Conservation (phyloP, 768 basidiomycete genomes). For the Pluteus cervinus region DNA sequence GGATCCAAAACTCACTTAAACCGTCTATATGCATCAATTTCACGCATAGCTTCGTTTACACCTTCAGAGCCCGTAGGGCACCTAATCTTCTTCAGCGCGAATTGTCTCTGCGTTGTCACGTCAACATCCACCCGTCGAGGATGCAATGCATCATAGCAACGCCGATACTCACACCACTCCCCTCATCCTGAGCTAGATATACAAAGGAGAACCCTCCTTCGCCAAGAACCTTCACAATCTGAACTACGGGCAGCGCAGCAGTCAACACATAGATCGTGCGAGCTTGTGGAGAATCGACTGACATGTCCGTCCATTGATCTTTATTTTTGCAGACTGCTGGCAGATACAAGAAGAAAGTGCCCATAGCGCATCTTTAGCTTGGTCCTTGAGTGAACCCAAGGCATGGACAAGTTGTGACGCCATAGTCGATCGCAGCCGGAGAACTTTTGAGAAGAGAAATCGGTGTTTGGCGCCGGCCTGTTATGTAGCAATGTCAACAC, state of each 20-base stretch:
- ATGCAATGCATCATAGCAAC: too few relatives aligned
- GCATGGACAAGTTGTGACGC: constrained; percentile 36
- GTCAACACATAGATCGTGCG: constrained; percentile 6
- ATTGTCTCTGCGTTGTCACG: constrained; percentile 56
- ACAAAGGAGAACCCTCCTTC: constrained; percentile 96
- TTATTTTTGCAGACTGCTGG: constrained; percentile 78
- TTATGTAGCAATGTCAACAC: too few relatives aligned
- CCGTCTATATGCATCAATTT: constrained; percentile 89
- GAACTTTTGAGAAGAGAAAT: too few relatives aligned
- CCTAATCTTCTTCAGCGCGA: constrained; percentile 95
- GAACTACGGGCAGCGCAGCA: constrained; percentile 48
- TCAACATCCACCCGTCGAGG: too few relatives aligned
- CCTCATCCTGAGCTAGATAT: constrained; percentile 81
- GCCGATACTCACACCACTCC: constrained; percentile 59
- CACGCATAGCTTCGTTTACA: constrained; percentile 84
- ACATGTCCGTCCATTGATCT: constrained; percentile 96
- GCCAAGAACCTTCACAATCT: constrained; percentile 87
- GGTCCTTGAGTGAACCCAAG: constrained; percentile 59
- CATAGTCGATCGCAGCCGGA: too few relatives aligned
- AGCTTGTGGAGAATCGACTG: constrained; percentile 23
- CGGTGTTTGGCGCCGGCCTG: too few relatives aligned
- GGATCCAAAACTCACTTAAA: constrained; percentile 63
- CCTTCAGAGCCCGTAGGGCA: constrained; percentile 86
- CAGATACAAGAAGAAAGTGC: constrained; percentile 78
- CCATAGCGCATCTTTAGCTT: constrained; percentile 77